Percentiles rank a stretch among this genome's conserved stretches.
These are phyloP conservation scores for Suillus tomentosus DNA, from an alignment of 768 basidiomycete species.

Conservation along the genomic window DNA sequence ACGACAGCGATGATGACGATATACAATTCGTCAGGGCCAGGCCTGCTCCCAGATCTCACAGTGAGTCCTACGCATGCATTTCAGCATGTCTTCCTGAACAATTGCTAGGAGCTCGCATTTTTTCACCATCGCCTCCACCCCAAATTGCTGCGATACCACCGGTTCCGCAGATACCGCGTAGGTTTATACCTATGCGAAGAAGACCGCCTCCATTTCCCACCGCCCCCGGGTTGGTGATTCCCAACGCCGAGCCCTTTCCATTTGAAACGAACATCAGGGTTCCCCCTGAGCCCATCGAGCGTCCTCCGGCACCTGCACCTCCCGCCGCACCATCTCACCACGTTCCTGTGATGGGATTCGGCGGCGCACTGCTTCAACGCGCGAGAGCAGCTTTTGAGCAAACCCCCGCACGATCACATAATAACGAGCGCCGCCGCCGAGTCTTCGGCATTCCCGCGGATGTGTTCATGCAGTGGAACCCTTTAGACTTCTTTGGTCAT, in stretches of 20 bases:
- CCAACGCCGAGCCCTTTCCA: slow-evolving; percentile 51
- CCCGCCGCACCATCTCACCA: slow-evolving; percentile 55
- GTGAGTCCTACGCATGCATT: slow-evolving; percentile 18
- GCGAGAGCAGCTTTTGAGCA: slow-evolving; percentile 27
- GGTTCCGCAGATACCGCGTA: slow-evolving; percentile 50
- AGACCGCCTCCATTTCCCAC: slow-evolving; percentile 34
- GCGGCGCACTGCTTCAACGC: slow-evolving; percentile 59
- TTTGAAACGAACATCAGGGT: slow-evolving; percentile 44
- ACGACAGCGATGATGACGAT: slow-evolving; percentile 46
- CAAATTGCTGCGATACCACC: slow-evolving; percentile 48
- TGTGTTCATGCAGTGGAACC: slow-evolving; percentile 33
- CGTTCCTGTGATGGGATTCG: slow-evolving; percentile 62
- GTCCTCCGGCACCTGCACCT: slow-evolving; percentile 27
- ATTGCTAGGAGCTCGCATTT: slow-evolving; percentile 31
- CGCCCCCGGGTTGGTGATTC: slow-evolving; percentile 47
- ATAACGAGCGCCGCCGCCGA: slow-evolving; percentile 13
- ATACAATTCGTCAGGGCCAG: slow-evolving; percentile 30
- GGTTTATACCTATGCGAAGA: slow-evolving; percentile 42
- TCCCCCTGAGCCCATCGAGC: slow-evolving; percentile 23
- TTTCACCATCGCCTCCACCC: slow-evolving; percentile 53
- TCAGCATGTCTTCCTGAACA: neutral
- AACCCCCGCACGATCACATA: slow-evolving; percentile 12
- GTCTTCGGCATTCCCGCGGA: slow-evolving; percentile 29
- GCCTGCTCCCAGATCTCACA: slow-evolving; percentile 18
- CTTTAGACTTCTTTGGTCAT: slow-evolving; percentile 21